phyloP scores from a whole-genome alignment of 2,329 filamentous ascomycete genomes.

The Colletotrichum sp. region DNA sequence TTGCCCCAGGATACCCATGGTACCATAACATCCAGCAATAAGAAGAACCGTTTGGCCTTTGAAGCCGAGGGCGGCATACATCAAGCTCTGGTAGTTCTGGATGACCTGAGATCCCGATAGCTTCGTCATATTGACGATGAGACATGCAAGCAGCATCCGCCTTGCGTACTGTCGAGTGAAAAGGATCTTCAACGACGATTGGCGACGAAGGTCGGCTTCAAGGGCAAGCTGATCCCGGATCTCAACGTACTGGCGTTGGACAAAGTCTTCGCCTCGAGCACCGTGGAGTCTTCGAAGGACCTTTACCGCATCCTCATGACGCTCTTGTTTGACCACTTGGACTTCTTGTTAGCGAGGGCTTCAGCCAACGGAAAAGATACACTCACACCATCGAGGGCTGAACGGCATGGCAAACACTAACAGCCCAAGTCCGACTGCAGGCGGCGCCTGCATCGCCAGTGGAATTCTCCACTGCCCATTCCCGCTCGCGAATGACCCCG shows the following conservation, averaged over 20 bases:
- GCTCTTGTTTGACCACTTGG: neutral
- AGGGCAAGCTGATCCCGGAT: neutral
- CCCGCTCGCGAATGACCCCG: neutral
- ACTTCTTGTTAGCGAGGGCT: neutral
- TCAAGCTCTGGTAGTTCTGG: neutral
- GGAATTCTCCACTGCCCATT: neutral
- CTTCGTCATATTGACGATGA: neutral
- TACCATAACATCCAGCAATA: neutral
- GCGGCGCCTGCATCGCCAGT: neutral
- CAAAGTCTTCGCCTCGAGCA: neutral
- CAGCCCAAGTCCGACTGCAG: accelerated
- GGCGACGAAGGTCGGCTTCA: neutral
- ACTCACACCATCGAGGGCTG: neutral
- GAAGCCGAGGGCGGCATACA: neutral
- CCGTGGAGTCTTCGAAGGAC: neutral
- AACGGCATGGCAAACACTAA: neutral
- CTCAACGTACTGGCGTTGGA: neutral
- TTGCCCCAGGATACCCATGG: neutral
- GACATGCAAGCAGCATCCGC: neutral
- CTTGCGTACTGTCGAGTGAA: neutral
- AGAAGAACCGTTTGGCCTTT: neutral
- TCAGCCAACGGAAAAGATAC: accelerated
- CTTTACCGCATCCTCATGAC: neutral
- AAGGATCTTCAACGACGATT: neutral
- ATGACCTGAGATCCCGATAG: neutral